Base-by-base conservation (phyloP, 2,329 filamentous ascomycete genomes). In the Colletotrichum nymphaeae region DNA sequence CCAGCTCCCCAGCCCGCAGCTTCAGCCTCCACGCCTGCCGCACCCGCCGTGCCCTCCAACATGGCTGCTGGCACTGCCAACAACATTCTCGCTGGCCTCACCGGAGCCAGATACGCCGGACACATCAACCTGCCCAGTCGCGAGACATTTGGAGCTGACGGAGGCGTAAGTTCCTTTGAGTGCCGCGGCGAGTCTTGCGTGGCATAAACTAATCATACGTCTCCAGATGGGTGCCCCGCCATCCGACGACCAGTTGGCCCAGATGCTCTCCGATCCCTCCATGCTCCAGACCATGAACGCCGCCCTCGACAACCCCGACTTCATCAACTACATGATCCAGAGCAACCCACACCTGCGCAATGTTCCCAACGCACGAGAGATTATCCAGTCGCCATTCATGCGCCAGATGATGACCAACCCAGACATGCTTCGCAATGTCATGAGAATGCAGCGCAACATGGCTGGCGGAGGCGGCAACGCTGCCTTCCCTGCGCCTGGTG, bases 261-360 rank as follows among this genome's bases (percentile, higher is more conserved):
- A 92, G 76, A 93, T 98, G 91, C 92, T 99, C 78, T 92, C 94
- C 75, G 95, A 98, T 80, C 97, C 97, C 26, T 93, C 94, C 80
- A 92, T 97, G 69, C 91, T 94, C 75, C 93, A 95, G 76, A 92
- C 93, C 68, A 94, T 99, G 90, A 97, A 97, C 83, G 96, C 98
- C 84, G 95, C 95, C 46, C 93, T 99, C 82, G 94, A 95, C 83
- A 98, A 98, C 83, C 96, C 97, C n/a, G 90, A 92, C 22, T 93
- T 99, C 78, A 90, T 98, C 80, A 95, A 98, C 80, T 94, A 97
- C 90, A 94, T 98, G 89, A 95, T 99, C 78, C 91, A 97, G 78
- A 91, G 93, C 79, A 98, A 98, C 80, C 97, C 97, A 2, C 93
- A 95, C 88, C 86, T 95, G 22, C 90, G 92, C 78, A 89, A 91